A percentile compares a stretch with the other conserved stretches of the same genome.
Evolutionary conservation across 1,139 yeast species (phyloP).

Genomic region (Zygotorulaspora mrakii): DNA sequence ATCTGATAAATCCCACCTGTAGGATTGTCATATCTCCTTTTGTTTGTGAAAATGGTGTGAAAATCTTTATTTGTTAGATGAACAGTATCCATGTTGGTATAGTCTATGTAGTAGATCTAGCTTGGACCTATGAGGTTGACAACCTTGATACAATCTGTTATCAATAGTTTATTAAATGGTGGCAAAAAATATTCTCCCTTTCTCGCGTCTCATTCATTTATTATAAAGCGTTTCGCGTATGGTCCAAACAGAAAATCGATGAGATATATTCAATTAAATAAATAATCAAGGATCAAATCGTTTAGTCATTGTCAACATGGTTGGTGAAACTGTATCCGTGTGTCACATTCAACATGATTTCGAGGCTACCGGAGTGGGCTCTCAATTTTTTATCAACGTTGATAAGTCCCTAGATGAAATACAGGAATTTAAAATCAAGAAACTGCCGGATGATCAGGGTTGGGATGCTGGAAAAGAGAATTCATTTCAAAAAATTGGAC

Average conservation of each 20-base stretch:
- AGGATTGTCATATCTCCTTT: constrained; percentile 32
- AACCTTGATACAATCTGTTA: constrained; percentile 42
- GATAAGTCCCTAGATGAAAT: constrained; percentile 35
- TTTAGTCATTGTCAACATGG: constrained; percentile 2
- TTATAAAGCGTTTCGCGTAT: constrained; percentile 14
- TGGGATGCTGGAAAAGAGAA: constrained; percentile 18
- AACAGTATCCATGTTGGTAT: constrained; percentile 25
- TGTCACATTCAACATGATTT: constrained; percentile 44
- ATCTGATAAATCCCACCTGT: constrained; percentile 35
- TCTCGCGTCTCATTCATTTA: constrained; percentile 10
- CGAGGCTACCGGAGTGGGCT: constrained; percentile 35
- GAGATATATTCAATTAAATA: too few relatives aligned
- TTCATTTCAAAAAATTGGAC: constrained; percentile 11
- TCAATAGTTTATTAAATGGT: constrained; percentile 6
- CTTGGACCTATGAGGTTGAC: neutral
- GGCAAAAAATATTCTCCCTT: constrained; percentile 12
- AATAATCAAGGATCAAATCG: too few relatives aligned
- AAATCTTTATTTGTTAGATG: constrained; percentile 31
- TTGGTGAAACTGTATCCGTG: constrained; percentile 9
- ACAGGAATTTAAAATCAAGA: constrained; percentile 33
- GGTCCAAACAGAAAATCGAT: constrained; percentile 1
- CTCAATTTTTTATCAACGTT: constrained; percentile 43
- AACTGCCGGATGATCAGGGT: constrained; percentile 13
- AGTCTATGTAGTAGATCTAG: neutral
- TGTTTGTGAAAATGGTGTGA: constrained; percentile 30